Base-by-base conservation (phyloP, 371 early-diverging fungal species). In the Phascolomyces articulosus region DNA sequence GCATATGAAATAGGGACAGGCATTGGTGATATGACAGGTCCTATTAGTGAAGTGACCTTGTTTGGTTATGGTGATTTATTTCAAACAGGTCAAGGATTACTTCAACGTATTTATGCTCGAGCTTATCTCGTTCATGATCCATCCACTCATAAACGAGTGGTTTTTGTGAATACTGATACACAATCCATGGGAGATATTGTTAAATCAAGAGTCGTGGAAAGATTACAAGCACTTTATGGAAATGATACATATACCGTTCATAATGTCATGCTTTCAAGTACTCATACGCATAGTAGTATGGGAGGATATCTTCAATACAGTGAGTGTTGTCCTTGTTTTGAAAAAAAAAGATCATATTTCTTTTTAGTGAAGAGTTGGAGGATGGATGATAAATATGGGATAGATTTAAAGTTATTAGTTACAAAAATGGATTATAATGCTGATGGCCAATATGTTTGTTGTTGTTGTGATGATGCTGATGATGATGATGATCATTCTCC, bases 251-350 rank as follows among this genome's bases (percentile, higher is more conserved):
- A 74, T 48, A 77, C 72, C 7, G 68, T 62, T n/a, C 66, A 82
- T 18, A 91, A 91, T 67, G 72, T 91, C 47, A 82, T 87, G 84
- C 64, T 90, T 2, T 85, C 87, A 3, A 85, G 85, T 34, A 91
- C 87, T n/a, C 91, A 91, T 67, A 86, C 88, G 4, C 91, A 91
- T 63, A 78, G 84, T 60, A 78, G 80, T 3, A 75, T 83, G 71
- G 85, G 77, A 40, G 80, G 84, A 2, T 85, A 73, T 57, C 60
- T 80, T 11, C 82, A 86, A 70, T 75, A 86, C 41, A 73, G 81
- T 78, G 72, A 55, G 75, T 62, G 75, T 62, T 21, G 18, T 27
- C 27, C 16, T 60, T 47, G 23, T 47, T 3, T 3, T 20, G 8
- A 18, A n/a, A n/a, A n/a, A n/a, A n/a, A n/a, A n/a, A n/a, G n/a